Percentiles rank a stretch among this genome's conserved stretches.
Evolutionary conservation across 805 yeast genomes (phyloP).

Genomic region (Zygosaccharomyces bisporus): DNA sequence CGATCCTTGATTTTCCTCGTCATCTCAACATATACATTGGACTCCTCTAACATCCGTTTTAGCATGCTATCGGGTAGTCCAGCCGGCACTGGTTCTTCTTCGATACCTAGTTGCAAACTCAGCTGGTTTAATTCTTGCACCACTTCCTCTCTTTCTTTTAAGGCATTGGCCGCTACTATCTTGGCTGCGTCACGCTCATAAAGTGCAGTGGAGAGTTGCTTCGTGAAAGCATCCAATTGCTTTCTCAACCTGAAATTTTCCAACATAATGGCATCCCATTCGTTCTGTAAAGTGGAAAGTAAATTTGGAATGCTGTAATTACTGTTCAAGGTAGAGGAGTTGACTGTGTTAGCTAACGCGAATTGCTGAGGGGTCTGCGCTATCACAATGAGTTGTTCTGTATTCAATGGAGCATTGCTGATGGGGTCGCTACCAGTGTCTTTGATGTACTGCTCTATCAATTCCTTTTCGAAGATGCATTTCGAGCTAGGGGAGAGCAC

Average conservation of each 20-base stretch:
- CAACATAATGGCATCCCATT: constrained; percentile 83
- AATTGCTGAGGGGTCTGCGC: constrained; percentile 33
- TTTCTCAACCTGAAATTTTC: constrained; percentile 76
- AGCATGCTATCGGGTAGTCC: constrained; percentile 3
- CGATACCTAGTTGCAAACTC: constrained; percentile 40
- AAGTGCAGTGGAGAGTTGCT: constrained; percentile 71
- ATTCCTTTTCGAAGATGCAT: constrained; percentile 59
- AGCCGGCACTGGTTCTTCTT: constrained; percentile 10
- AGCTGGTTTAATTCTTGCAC: constrained; percentile 58
- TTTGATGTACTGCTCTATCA: constrained; percentile 58
- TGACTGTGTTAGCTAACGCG: constrained; percentile 27
- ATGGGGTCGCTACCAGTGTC: constrained; percentile 76
- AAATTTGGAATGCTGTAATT: constrained; percentile 62
- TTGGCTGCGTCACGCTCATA: constrained; percentile 90
- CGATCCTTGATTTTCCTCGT: constrained; percentile 9
- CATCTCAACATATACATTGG: constrained; percentile 7
- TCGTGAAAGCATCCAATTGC: constrained; percentile 59
- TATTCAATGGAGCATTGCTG: constrained; percentile 53
- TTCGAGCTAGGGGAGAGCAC: constrained; percentile 74
- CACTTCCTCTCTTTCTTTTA: constrained; percentile 75
- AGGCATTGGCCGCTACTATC: constrained; percentile 71
- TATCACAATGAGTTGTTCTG: constrained; percentile 54
- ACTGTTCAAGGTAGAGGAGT: constrained; percentile 46
- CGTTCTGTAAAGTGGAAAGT: constrained; percentile 72
- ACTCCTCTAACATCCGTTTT: constrained; percentile 8